Evolutionary conservation across 2,329 filamentous ascomycete species (phyloP).

Genomic region (Aspergillus unguis): DNA sequence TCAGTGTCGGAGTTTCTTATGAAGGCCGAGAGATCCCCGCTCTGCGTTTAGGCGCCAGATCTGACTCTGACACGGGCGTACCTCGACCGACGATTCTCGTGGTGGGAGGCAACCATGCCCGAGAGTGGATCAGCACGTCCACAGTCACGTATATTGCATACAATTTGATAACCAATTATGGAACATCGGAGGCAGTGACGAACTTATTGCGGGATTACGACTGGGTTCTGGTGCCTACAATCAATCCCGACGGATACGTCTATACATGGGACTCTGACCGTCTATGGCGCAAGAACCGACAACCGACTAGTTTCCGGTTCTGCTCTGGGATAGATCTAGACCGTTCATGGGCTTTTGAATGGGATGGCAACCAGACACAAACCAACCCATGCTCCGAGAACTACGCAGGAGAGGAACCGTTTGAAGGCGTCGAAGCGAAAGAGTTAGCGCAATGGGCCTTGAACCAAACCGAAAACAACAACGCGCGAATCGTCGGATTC

Average conservation of each 20-base stretch:
- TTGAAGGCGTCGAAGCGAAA: conserved; percentile 76
- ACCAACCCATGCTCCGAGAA: conserved; percentile 87
- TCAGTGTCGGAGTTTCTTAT: conserved; percentile 77
- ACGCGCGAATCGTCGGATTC: conserved; percentile 75
- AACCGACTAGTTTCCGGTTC: conserved; percentile 75
- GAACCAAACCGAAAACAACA: conserved; percentile 69
- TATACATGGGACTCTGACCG: conserved; percentile 91
- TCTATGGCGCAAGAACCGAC: conserved; percentile 88
- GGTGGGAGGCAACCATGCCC: conserved; percentile 81
- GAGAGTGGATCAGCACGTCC: conserved; percentile 94
- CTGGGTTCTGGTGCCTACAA: conserved; percentile 78
- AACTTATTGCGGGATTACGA: conserved; percentile 80
- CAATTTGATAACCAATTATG: conserved; percentile 78
- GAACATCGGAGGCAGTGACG: conserved; percentile 66
- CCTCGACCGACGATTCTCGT: conserved; percentile 75
- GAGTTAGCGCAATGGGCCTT: conserved; percentile 76
- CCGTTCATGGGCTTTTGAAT: conserved; percentile 78
- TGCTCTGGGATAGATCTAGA: conserved; percentile 89
- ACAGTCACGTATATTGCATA: conserved; percentile 90
- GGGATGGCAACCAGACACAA: conserved; percentile 65
- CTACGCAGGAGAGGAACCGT: conserved; percentile 78
- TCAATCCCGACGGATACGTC: conserved; percentile 92
- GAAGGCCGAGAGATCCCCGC: conserved; percentile 84
- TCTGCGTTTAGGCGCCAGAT: conserved; percentile 67
- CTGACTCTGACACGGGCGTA: conserved; percentile 42